Conservation (phyloP, 176 grass and related monocot genomes). For the Lolium rigidum region DNA sequence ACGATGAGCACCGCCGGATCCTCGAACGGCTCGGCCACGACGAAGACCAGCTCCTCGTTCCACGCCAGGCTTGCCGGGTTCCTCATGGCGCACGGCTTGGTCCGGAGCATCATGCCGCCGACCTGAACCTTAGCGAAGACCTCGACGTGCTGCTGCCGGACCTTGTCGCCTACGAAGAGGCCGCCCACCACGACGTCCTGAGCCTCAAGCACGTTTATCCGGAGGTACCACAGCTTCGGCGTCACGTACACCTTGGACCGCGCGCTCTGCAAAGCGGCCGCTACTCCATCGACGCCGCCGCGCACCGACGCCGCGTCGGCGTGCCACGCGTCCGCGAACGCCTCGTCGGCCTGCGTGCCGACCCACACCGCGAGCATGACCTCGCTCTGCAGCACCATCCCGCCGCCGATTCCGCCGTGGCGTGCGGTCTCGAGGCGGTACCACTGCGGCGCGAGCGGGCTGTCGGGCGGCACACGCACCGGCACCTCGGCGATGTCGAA, state of each 20-base stretch:
- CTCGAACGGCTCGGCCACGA: slow-evolving; percentile 78
- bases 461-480: slow-evolving; percentile 69
- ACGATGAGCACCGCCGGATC: slow-evolving; percentile 77
- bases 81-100: slow-evolving; percentile 49
- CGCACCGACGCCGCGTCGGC: slow-evolving; percentile 43
- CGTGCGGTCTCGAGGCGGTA: slow-evolving; percentile 49
- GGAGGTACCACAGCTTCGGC: slow-evolving; percentile 55
- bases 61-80: slow-evolving; percentile 45
- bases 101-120: slow-evolving; percentile 60
- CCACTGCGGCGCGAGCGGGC: slow-evolving; percentile 83
- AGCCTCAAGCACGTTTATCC: slow-evolving; percentile 47
- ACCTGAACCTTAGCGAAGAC: slow-evolving; percentile 68
- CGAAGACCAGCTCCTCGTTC: slow-evolving; percentile 86
- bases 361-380: slow-evolving; percentile 70
- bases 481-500: slow-evolving; percentile 77
- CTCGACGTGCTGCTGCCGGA: slow-evolving; percentile 32
- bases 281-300: neutral
- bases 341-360: slow-evolving; percentile 73
- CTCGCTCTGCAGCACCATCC: slow-evolving; percentile 45
- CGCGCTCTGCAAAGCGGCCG: slow-evolving; percentile 38
- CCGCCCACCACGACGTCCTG: slow-evolving; percentile 44
- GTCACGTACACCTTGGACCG: slow-evolving; percentile 63
- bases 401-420: slow-evolving; percentile 13
- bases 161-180: slow-evolving; percentile 34
- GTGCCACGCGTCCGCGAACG: slow-evolving; percentile 64